These are phyloP conservation scores for Solanum dulcamara DNA, from an alignment of 257 asterid genomes.

Conservation along the genomic window DNA sequence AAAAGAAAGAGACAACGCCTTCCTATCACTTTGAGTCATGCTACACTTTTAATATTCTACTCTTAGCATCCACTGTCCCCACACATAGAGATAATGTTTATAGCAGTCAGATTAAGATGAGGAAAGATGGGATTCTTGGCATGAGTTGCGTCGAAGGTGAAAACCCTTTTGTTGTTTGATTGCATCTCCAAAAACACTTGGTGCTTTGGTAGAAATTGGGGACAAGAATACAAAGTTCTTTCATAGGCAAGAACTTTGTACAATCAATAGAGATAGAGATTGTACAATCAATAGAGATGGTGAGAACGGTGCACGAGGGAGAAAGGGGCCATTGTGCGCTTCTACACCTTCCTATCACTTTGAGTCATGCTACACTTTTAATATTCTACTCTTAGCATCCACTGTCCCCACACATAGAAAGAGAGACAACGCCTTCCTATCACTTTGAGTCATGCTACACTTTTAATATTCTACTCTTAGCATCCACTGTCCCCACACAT, in stretches of 20 bases:
- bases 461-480: not conserved
- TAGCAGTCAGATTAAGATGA: not conserved
- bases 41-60: not conserved
- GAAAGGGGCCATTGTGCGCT: not conserved
- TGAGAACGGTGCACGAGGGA: not conserved
- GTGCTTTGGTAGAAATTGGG: not conserved
- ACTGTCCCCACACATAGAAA: too few species aligned
- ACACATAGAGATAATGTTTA: not conserved
- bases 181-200: not conserved
- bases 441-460: too few species aligned
- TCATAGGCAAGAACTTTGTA: not conserved
- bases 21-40: not conserved
- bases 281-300: too few species aligned
- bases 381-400: too few species aligned
- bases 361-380: too few species aligned
- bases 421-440: too few species aligned
- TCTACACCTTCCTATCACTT: too few species aligned
- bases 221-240: not conserved
- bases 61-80: not conserved
- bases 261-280: not conserved
- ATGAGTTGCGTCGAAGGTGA: not conserved
- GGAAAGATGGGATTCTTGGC: not conserved
- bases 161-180: not conserved
- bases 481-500: not conserved
- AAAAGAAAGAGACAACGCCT: not conserved